Base-by-base conservation (phyloP, 805 yeast species). In the Scheffersomyces ergatensis region DNA sequence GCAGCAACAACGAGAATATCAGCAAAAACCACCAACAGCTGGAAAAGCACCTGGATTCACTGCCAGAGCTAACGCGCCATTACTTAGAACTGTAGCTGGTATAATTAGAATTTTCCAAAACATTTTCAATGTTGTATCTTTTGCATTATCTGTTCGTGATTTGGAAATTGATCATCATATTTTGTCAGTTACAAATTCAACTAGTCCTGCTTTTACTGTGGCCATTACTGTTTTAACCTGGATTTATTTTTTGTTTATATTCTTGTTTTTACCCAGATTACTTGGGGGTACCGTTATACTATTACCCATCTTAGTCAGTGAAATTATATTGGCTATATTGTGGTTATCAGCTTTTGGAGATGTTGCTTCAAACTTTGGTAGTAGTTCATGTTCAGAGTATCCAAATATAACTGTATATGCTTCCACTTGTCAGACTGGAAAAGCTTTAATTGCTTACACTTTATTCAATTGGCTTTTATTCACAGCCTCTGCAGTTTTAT, bases 401-500 rank as follows among this genome's bases (percentile, higher is more conserved):
- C 12, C 13, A n/a, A 21, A 25, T 21, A 14, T 21, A 12, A 35
- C 26, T 13, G 17, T 12, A 27, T 17, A 45, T 38, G 13, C 6
- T 29, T 27, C 27, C 15, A 23, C 32, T 3, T 44, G 47, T 33
- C 26, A 35, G 20, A 21, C 40, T 12, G 24, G 21, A 7, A 40
- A 42, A 14, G 42, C 44, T 2, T 34, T 40, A 15, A 30, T 34
- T 31, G 23, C 47, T 3, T 44, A 40, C 20, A 37, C 42, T 9
- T 37, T 44, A 12, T 33, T 44, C 6, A 42, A 44, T 11, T 44
- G 44, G 44, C 34, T 44, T 6, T 36, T 40, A 24, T 44, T 44
- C 16, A 34, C 42, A 21, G 31, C 44, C 5, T 36, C 39, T 32
- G 19, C 34, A 6, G 20, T 37, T 2, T 37, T 44, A 21, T 44